phyloP scores from a whole-genome alignment of 371 early-diverging fungal species.

The Mortierella sp. region DNA sequence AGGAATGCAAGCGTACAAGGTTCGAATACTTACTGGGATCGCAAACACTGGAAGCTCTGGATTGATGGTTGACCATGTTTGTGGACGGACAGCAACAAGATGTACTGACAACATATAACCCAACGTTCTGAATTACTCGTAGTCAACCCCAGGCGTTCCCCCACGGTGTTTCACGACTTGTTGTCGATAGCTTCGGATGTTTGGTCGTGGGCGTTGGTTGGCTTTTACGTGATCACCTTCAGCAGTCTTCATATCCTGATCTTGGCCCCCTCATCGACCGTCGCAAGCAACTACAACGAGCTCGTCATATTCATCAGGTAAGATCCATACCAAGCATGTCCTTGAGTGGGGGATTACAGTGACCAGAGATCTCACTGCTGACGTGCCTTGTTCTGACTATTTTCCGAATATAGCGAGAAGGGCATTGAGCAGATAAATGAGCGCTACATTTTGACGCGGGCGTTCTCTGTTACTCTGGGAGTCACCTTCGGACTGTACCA shows the following conservation, averaged over 20 bases:
- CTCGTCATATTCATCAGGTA: slow-evolving; percentile 43
- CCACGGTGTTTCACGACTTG: slow-evolving; percentile 34
- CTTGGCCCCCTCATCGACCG: slow-evolving; percentile 15
- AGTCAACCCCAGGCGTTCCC: slow-evolving; percentile 50
- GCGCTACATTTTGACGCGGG: slow-evolving; percentile 37
- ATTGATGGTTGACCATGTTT: too few relatives aligned
- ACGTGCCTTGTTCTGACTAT: neutral
- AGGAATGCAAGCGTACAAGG: slow-evolving; percentile 48
- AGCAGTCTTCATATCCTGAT: slow-evolving; percentile 23
- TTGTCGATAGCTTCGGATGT: slow-evolving; percentile 22
- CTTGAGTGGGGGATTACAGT: neutral
- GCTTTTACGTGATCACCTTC: slow-evolving; percentile 25
- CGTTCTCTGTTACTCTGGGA: slow-evolving; percentile 56
- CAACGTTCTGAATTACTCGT: neutral
- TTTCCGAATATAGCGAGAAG: slow-evolving; percentile 19
- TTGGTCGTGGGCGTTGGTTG: slow-evolving; percentile 29
- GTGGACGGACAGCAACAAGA: too few relatives aligned
- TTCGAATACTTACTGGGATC: too few relatives aligned
- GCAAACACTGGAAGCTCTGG: neutral
- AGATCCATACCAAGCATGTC: neutral
- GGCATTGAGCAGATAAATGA: slow-evolving; percentile 52
- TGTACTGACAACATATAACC: neutral
- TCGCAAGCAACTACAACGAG: slow-evolving; percentile 21
- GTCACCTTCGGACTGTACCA: slow-evolving; percentile 45
- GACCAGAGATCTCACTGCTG: neutral